A percentile compares a stretch with the other conserved stretches of the same genome.
Evolutionary conservation across 345 rosid genomes (phyloP).

Genomic region (Eucalyptus brandiana): DNA sequence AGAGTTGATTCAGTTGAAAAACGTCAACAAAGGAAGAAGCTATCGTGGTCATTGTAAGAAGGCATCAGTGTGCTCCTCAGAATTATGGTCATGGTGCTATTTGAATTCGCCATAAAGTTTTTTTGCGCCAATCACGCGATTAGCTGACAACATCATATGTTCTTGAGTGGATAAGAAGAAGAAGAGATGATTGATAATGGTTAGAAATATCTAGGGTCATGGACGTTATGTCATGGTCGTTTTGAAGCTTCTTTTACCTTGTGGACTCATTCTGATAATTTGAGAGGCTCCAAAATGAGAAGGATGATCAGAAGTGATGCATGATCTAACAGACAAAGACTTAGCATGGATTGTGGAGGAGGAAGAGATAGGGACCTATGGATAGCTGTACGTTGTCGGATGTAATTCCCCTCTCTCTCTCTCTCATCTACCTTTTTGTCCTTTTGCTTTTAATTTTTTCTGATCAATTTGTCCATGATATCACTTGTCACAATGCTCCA

Average conservation of each 20-base stretch:
- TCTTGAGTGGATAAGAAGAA: neutral
- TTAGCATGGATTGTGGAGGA: neutral
- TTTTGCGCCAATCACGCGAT: neutral
- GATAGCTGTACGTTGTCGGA: neutral
- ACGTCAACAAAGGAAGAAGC: neutral
- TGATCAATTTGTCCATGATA: neutral
- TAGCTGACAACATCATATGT: neutral
- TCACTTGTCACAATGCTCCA: neutral
- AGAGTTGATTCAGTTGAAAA: neutral
- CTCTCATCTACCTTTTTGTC: neutral
- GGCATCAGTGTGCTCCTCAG: neutral
- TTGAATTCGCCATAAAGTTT: neutral
- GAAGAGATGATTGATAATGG: neutral
- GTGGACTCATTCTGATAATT: neutral
- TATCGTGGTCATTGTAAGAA: neutral
- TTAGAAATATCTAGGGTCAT: neutral
- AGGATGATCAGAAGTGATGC: neutral
- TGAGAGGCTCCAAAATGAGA: neutral
- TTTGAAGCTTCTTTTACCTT: neutral
- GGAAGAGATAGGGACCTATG: neutral
- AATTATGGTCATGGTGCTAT: neutral
- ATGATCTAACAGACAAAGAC: neutral
- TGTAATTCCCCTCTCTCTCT: neutral
- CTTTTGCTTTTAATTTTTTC: neutral
- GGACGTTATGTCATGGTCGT: neutral